These are phyloP conservation scores for Chytriomyces hyalinus DNA, from an alignment of 192 early-diverging fungal genomes.

Conservation along the genomic window DNA sequence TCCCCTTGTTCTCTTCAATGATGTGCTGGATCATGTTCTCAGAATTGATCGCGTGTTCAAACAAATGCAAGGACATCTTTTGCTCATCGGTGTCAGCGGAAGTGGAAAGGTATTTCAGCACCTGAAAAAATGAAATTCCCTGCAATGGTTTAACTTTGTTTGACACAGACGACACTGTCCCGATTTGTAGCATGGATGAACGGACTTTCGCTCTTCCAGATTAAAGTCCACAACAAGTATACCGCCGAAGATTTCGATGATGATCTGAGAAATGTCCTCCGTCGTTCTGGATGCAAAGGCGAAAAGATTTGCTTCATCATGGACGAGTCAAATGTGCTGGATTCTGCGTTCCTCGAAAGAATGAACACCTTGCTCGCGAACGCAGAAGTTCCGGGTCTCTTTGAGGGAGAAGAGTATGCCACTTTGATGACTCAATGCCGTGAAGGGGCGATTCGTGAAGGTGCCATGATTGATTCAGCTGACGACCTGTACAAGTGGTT, in stretches of 20 bases:
- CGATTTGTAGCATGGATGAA: constrained; percentile 99
- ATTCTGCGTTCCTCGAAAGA: constrained; percentile 97
- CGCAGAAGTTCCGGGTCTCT: constrained; percentile 97
- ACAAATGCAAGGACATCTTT: constrained; percentile 96
- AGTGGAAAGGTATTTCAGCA: constrained; percentile 72
- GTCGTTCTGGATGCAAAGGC: constrained; percentile 92
- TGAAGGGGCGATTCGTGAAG: constrained; percentile 92
- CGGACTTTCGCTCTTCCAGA: constrained; percentile 92
- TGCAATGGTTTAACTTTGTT: not conserved
- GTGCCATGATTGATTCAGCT: constrained; percentile 86
- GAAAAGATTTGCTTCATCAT: constrained; percentile 98
- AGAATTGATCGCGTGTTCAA: constrained; percentile 98
- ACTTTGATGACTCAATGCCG: constrained; percentile 93
- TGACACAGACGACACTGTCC: constrained; percentile 80
- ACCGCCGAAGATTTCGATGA: constrained; percentile 97
- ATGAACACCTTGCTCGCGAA: constrained; percentile 99
- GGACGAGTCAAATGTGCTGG: constrained; percentile 97
- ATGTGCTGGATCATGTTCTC: constrained; percentile 96
- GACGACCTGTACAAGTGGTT: constrained; percentile 99
- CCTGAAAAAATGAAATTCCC: not conserved
- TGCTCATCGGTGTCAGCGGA: constrained; percentile 98
- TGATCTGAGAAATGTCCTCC: constrained; percentile 87
- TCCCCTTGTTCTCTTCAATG: constrained; percentile 94
- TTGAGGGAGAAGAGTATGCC: constrained; percentile 97
- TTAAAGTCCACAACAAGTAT: constrained; percentile 98